Percentiles rank a stretch among this genome's conserved stretches.
Evolutionary conservation across 2,329 filamentous ascomycete species (phyloP).

Genomic region (Aspergillus tubingensis): DNA sequence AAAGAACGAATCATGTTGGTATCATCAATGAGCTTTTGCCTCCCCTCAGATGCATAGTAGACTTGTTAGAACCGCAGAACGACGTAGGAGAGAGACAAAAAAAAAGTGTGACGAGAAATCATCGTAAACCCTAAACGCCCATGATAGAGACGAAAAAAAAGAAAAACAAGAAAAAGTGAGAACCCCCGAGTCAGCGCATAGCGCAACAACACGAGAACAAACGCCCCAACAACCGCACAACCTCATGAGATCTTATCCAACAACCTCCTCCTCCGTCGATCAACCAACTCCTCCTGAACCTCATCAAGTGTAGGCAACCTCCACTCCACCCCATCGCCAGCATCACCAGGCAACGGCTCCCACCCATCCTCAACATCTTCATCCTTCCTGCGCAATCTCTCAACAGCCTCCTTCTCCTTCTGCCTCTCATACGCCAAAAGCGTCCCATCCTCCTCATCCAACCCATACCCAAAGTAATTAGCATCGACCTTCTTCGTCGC

Average conservation of each 20-base stretch:
- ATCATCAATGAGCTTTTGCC: conserved; percentile 20
- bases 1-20: conserved; percentile 22
- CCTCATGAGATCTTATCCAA: conserved; percentile 71
- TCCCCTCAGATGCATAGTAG: conserved; percentile 17
- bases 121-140: conserved; percentile 25
- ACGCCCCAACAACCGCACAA: neutral
- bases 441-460: conserved; percentile 84
- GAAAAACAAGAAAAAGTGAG: conserved; percentile 15
- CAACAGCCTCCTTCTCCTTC: conserved; percentile 80
- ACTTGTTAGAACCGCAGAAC: conserved; percentile 6
- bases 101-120: conserved; percentile 11
- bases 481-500: conserved; percentile 76
- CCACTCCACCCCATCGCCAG: conserved; percentile 80
- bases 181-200: conserved; percentile 1
- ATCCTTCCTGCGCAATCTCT: conserved; percentile 64
- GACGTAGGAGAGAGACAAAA: conserved; percentile 1
- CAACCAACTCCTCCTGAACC: conserved; percentile 90
- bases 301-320: conserved; percentile 82
- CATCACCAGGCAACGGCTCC: conserved; percentile 84
- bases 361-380: conserved; percentile 68
- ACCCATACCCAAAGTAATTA: conserved; percentile 91
- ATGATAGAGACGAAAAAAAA: conserved; percentile 3
- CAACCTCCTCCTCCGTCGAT: conserved; percentile 77
- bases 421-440: conserved; percentile 77
- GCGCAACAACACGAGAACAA: conserved; percentile 8